Percentiles rank a stretch among this genome's conserved stretches.
Conservation (phyloP, 352 stramenopile species). For the Pythium dissotocum region DNA sequence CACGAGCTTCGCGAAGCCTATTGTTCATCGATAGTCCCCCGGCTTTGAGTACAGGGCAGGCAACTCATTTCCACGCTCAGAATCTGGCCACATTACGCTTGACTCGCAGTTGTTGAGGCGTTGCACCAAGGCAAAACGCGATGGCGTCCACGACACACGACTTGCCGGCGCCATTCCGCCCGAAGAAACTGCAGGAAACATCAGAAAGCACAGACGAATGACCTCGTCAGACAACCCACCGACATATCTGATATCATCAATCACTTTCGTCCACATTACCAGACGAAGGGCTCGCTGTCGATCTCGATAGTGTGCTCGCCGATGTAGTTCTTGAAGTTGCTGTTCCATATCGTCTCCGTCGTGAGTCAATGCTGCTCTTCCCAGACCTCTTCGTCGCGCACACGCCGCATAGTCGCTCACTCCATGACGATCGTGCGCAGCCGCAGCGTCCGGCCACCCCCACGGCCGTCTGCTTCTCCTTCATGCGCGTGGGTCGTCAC, state of each 20-base stretch:
- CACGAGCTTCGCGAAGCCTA: constrained; percentile 28
- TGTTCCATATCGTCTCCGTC: background rate
- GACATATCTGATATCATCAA: background rate
- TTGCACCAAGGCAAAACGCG: constrained; percentile 29
- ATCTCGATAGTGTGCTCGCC: constrained; percentile 29
- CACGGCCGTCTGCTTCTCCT: constrained; percentile 6
- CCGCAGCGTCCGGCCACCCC: background rate
- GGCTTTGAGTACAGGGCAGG: background rate
- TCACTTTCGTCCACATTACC: constrained; percentile 10
- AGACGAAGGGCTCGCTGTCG: constrained; percentile 19
- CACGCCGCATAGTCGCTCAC: constrained; percentile 22
- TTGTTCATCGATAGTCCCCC: background rate
- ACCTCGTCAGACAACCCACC: background rate
- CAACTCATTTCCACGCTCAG: background rate
- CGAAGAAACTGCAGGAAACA: constrained; percentile 21
- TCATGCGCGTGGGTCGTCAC: background rate
- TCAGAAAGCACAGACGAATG: background rate
- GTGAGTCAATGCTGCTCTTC: constrained; percentile 12
- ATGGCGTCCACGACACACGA: constrained; percentile 34
- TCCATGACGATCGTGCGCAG: constrained; percentile 29
- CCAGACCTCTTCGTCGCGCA: background rate
- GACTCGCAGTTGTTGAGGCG: constrained; percentile 25
- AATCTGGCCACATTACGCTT: constrained; percentile 19
- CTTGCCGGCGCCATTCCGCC: constrained; percentile 32
- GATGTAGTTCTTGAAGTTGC: constrained; percentile 38